phyloP scores from a whole-genome alignment of 2,329 filamentous ascomycete genomes.

The Bretziella fagacearum region DNA sequence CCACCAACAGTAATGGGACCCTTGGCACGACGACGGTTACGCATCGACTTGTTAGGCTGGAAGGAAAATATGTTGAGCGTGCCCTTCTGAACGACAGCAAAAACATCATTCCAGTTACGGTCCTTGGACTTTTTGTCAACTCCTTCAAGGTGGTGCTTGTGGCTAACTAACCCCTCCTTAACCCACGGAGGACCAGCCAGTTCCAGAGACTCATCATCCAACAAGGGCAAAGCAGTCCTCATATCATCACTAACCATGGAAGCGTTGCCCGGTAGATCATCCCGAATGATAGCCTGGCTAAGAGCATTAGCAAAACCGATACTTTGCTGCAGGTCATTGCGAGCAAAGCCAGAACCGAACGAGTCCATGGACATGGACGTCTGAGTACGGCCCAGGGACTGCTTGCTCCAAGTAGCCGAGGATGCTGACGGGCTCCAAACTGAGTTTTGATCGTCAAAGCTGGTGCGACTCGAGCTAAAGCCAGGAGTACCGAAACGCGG shows the following conservation, averaged over 20 bases:
- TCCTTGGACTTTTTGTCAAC: slow-evolving; percentile 87
- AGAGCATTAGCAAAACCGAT: slow-evolving; percentile 96
- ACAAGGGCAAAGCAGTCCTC: slow-evolving; percentile 42
- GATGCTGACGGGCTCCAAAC: slow-evolving; percentile 73
- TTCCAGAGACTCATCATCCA: slow-evolving; percentile 86
- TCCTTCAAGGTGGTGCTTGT: slow-evolving; percentile 89
- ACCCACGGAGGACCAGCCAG: slow-evolving; percentile 93
- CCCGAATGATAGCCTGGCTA: slow-evolving; percentile 88
- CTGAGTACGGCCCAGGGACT: slow-evolving; percentile 78
- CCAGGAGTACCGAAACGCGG: slow-evolving; percentile 59
- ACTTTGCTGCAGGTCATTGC: slow-evolving; percentile 79
- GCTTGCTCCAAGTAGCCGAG: slow-evolving; percentile 92
- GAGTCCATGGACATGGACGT: slow-evolving; percentile 88
- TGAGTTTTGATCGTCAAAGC: slow-evolving; percentile 77
- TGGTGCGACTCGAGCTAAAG: slow-evolving; percentile 80
- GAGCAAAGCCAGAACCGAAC: slow-evolving; percentile 57
- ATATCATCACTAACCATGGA: slow-evolving; percentile 44
- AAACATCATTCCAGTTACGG: slow-evolving; percentile 85
- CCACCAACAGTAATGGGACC: slow-evolving; percentile 62
- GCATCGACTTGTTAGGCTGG: slow-evolving; percentile 58
- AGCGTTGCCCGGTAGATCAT: slow-evolving; percentile 40
- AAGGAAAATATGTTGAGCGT: slow-evolving; percentile 92
- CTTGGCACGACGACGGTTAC: slow-evolving; percentile 43
- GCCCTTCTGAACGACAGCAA: slow-evolving; percentile 90
- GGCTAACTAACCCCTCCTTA: slow-evolving; percentile 88